A percentile compares a stretch with the other conserved stretches of the same genome.
These are phyloP conservation scores for Nakaseomyces kungkrabaensis DNA, from an alignment of 1,139 yeast genomes.

Conservation along the genomic window DNA sequence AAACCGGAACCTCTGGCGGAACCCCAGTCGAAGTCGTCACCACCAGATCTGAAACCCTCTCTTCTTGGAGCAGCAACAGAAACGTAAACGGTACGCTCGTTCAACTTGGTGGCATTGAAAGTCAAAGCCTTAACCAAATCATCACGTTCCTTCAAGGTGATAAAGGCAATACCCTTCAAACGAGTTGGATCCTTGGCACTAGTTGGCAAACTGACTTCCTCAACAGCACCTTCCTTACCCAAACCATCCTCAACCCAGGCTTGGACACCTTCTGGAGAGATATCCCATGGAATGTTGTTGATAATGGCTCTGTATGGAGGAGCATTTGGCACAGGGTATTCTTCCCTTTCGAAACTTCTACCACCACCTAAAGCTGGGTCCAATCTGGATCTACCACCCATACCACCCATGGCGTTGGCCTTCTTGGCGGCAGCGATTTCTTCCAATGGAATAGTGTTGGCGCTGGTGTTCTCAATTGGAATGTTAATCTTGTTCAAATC, in stretches of 20 bases:
- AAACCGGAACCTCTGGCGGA: constrained; percentile 34
- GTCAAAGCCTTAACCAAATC: constrained; percentile 61
- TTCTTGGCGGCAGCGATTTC: constrained; percentile 21
- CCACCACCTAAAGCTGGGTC: constrained; percentile 32
- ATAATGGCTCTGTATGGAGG: constrained; percentile 90
- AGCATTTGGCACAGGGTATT: constrained; percentile 77
- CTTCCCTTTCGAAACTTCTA: constrained; percentile 40
- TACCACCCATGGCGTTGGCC: constrained; percentile 11
- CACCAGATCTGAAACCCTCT: constrained; percentile 38
- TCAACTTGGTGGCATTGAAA: constrained; percentile 52
- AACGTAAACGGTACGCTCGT: constrained; percentile 71
- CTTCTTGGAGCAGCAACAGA: constrained; percentile 85
- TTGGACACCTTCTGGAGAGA: constrained; percentile 53
- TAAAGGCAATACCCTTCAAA: constrained; percentile 79
- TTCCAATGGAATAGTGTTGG: constrained; percentile 26
- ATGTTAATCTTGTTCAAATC: constrained; percentile 58
- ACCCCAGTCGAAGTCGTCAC: constrained; percentile 26
- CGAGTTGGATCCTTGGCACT: constrained; percentile 53
- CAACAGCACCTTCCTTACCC: constrained; percentile 48
- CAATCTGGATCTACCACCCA: constrained; percentile 27
- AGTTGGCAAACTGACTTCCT: constrained; percentile 49
- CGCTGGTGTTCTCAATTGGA: constrained; percentile 31
- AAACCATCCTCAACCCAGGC: constrained; percentile 62
- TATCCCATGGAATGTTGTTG: constrained; percentile 79
- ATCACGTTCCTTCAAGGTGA: constrained; percentile 61